Conservation (phyloP, 2,329 filamentous ascomycete genomes). For the Botrytis sinoallii region DNA sequence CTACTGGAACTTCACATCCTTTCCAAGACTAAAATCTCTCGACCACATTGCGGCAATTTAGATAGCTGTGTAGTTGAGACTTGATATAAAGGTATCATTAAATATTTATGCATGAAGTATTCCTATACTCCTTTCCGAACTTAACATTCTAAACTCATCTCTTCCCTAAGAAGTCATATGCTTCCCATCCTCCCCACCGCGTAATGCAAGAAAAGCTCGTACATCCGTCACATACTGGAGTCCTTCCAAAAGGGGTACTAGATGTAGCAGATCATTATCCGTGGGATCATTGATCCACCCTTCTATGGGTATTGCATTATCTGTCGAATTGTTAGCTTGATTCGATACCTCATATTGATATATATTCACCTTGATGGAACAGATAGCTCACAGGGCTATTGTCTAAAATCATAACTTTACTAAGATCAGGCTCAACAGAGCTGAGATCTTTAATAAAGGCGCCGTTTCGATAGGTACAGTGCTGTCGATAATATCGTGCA, state of each 20-base stretch:
- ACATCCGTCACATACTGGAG: slow-evolving; percentile 97
- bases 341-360: slow-evolving; percentile 16
- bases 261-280: slow-evolving; percentile 88
- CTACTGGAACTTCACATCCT: background rate
- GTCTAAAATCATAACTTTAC: slow-evolving; percentile 98
- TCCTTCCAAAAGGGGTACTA: slow-evolving; percentile 88
- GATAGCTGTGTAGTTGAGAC: background rate
- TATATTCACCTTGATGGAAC: slow-evolving; percentile 83
- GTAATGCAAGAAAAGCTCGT: slow-evolving; percentile 79
- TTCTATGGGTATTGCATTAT: slow-evolving; percentile 98
- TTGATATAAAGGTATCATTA: slow-evolving; percentile 17
- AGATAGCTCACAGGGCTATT: slow-evolving; percentile 98
- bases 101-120: slow-evolving; percentile 20
- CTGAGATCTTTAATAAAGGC: slow-evolving; percentile 98
- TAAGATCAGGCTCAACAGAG: slow-evolving; percentile 92
- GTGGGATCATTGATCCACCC: slow-evolving; percentile 99
- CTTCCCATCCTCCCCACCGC: slow-evolving; percentile 77
- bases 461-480: slow-evolving; percentile 92
- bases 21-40: background rate
- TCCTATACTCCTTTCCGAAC: slow-evolving; percentile 9
- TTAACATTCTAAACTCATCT: slow-evolving; percentile 1
- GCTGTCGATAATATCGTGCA: slow-evolving; percentile 89
- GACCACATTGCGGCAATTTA: background rate
- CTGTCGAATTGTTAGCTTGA: slow-evolving; percentile 46
- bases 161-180: slow-evolving; percentile 30